Evolutionary conservation across 768 basidiomycete genomes (phyloP).

Genomic region (Tulasnella sp.): DNA sequence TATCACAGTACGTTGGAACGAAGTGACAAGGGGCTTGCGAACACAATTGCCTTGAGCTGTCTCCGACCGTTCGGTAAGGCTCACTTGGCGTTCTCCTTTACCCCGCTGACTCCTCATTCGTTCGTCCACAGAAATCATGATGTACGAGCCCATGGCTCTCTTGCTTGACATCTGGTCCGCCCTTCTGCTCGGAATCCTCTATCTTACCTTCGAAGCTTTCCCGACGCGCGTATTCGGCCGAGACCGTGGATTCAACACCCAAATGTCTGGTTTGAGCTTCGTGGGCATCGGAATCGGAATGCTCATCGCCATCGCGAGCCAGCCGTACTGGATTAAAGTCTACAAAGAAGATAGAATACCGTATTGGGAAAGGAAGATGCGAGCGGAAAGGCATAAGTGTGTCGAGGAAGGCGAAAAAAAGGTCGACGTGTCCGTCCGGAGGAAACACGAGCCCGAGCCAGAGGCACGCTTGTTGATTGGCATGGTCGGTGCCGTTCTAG

Average conservation of each 20-base stretch:
- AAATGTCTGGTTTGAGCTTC: conserved; percentile 36
- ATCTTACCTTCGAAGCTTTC: conserved; percentile 42
- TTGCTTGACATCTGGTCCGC: conserved; percentile 60
- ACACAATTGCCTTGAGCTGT: conserved; percentile 55
- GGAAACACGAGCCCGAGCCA: conserved; percentile 47
- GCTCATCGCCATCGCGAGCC: conserved; percentile 39
- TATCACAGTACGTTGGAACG: conserved; percentile 61
- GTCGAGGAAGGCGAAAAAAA: neutral
- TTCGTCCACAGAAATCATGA: conserved; percentile 50
- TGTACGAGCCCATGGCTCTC: conserved; percentile 71
- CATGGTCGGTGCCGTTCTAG: conserved; percentile 60
- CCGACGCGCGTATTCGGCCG: conserved; percentile 34
- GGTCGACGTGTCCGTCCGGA: neutral
- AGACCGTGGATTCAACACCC: conserved; percentile 34
- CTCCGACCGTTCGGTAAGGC: conserved; percentile 67
- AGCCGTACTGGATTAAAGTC: conserved; percentile 36
- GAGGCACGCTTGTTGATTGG: conserved; percentile 65
- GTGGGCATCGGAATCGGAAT: conserved; percentile 51
- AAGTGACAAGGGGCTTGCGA: conserved; percentile 43
- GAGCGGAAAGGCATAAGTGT: neutral
- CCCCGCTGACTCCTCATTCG: neutral
- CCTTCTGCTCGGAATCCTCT: conserved; percentile 44
- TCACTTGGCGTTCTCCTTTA: conserved; percentile 7
- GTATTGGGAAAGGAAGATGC: neutral
- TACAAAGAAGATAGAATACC: conserved; percentile 16